phyloP scores from a whole-genome alignment of 140 eudicot species.

The Bidens hawaiensis region DNA sequence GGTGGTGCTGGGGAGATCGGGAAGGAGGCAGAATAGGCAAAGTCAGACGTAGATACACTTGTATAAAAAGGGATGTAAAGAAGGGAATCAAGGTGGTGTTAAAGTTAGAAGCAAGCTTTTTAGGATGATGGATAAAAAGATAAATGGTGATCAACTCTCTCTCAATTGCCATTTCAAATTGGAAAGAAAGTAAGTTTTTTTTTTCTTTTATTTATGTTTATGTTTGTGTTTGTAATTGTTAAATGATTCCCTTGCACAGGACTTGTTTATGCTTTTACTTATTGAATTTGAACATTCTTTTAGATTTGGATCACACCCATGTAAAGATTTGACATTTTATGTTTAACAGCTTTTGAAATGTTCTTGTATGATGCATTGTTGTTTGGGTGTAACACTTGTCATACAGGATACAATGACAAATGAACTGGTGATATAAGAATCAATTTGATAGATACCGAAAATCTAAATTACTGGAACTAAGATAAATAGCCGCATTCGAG shows the following conservation, averaged over 20 bases:
- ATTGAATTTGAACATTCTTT: conserved; percentile 46
- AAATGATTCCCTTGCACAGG: conserved; percentile 34
- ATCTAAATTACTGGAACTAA: too few species aligned
- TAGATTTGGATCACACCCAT: conserved; percentile 26
- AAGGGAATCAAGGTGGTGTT: conserved; percentile 32
- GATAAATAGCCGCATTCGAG: too few species aligned
- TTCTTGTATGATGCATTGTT: too few species aligned
- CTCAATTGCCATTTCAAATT: conserved; percentile 22
- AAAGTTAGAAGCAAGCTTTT: conserved; percentile 22
- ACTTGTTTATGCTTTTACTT: conserved; percentile 18
- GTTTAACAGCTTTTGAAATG: conserved; percentile 11
- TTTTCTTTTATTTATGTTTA: conserved; percentile 16
- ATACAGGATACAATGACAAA: too few species aligned
- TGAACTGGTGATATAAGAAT: too few species aligned
- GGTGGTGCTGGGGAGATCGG: conserved; percentile 57
- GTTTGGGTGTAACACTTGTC: neutral
- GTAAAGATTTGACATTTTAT: conserved; percentile 33
- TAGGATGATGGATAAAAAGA: conserved; percentile 20
- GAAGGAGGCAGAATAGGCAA: conserved; percentile 44
- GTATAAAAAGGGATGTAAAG: conserved; percentile 31
- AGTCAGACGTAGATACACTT: conserved; percentile 36
- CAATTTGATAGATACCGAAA: too few species aligned
- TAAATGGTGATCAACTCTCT: conserved; percentile 21
- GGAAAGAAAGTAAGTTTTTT: conserved; percentile 19
- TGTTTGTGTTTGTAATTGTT: conserved; percentile 36